These are phyloP conservation scores for Neonectria neomacrospora DNA, from an alignment of 2,329 filamentous ascomycete genomes.

Conservation along the genomic window DNA sequence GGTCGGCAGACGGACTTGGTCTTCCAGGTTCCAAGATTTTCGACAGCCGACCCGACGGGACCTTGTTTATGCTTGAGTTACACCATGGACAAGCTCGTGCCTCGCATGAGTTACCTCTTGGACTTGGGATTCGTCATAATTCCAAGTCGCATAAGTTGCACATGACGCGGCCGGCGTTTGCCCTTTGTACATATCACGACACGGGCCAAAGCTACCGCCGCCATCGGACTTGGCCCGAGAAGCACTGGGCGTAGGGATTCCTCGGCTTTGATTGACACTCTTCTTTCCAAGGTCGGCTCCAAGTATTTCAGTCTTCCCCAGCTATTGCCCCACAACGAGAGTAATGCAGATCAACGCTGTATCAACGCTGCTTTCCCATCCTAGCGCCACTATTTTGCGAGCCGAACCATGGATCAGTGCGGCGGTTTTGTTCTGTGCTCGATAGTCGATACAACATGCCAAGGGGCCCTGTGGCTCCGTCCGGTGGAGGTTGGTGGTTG, in stretches of 20 bases:
- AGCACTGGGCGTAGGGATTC: conserved; percentile 5
- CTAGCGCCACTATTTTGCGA: conserved; percentile 39
- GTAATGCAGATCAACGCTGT: conserved; percentile 31
- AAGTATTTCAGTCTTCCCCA: conserved; percentile 22
- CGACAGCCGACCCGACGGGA: conserved; percentile 10
- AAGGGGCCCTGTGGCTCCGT: conserved; percentile 11
- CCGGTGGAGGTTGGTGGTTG: conserved; percentile 6
- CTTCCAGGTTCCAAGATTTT: conserved; percentile 24
- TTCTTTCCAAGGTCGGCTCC: background rate
- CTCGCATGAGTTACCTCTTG: conserved; percentile 29
- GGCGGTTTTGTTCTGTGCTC: conserved; percentile 16
- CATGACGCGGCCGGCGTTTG: conserved; percentile 16
- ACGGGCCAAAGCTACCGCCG: conserved; percentile 7
- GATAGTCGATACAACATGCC: conserved; percentile 2
- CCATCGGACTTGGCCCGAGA: conserved; percentile 6
- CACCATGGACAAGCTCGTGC: conserved; percentile 29
- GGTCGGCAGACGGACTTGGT: conserved; percentile 15
- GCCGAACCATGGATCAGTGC: conserved; percentile 9
- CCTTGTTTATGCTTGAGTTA: conserved; percentile 22
- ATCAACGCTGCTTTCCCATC: conserved; percentile 31
- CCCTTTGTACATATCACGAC: conserved; percentile 8
- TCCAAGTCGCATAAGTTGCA: conserved; percentile 25
- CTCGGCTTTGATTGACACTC: background rate
- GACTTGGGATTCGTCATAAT: conserved; percentile 9
- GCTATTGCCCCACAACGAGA: conserved; percentile 31